phyloP scores from a whole-genome alignment of 2,329 filamentous ascomycete species.

The Aspergillus candidus region DNA sequence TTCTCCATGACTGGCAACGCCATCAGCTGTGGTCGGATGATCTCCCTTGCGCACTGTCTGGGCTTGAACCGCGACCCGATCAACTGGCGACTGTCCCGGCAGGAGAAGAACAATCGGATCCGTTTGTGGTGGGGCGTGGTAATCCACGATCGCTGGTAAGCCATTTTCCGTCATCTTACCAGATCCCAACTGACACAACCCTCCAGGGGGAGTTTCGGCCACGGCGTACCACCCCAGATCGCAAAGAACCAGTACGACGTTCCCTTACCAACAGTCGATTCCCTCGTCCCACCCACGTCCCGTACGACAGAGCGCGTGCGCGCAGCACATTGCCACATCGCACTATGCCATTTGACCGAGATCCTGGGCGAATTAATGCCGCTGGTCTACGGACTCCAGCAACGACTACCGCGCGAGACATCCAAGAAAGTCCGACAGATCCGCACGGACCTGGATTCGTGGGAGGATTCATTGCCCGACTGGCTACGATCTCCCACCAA shows the following conservation, averaged over 20 bases:
- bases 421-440: conserved; percentile 42
- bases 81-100: conserved; percentile 46
- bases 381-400: conserved; percentile 42
- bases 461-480: conserved; percentile 41
- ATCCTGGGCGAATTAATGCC: conserved; percentile 42
- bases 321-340: conserved; percentile 48
- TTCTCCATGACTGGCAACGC: conserved; percentile 56
- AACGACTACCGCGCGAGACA: conserved; percentile 38
- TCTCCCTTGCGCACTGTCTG: conserved; percentile 51
- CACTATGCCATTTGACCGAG: conserved; percentile 47
- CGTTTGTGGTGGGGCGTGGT: conserved; percentile 54
- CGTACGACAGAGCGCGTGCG: conserved; percentile 37
- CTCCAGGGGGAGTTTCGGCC: conserved; percentile 48
- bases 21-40: conserved; percentile 48
- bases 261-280: conserved; percentile 45
- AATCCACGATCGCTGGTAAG: conserved; percentile 51
- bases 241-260: conserved; percentile 51
- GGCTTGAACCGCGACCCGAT: conserved; percentile 52
- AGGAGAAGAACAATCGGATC: conserved; percentile 48
- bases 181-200: conserved; percentile 13
- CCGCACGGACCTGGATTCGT: conserved; percentile 40
- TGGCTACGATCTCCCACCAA: conserved; percentile 35
- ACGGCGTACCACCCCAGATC: conserved; percentile 51
- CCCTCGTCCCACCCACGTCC: conserved; percentile 32
- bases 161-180: not conserved